Conservation (phyloP, 1,284 basidiomycete genomes). For the Meira miltonrushii region DNA sequence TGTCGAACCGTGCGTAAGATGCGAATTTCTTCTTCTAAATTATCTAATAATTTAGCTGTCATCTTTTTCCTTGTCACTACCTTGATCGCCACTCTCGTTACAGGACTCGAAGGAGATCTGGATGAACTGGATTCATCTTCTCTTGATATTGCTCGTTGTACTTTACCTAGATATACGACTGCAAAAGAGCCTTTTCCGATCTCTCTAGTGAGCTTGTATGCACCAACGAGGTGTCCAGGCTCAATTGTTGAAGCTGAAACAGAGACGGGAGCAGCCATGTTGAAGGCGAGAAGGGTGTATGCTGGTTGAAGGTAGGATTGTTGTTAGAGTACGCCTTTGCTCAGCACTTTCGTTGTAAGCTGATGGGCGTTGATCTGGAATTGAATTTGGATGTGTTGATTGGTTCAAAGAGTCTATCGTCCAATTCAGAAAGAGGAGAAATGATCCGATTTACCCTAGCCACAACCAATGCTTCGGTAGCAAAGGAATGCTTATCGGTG, state of each 20-base stretch:
- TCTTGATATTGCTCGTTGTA: neutral
- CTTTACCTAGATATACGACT: slow-evolving; percentile 85
- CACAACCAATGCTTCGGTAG: no score
- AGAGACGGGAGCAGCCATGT: neutral
- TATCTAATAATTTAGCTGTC: slow-evolving; percentile 87
- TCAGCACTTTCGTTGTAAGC: no score
- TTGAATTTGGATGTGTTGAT: no score
- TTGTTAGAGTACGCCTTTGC: no score
- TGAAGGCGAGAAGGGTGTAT: neutral
- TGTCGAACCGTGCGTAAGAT: slow-evolving; percentile 92
- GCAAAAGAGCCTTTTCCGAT: slow-evolving; percentile 80
- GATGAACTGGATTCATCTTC: neutral
- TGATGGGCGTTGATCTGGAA: no score
- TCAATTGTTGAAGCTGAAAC: neutral
- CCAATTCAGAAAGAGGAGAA: no score
- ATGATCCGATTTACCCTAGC: no score
- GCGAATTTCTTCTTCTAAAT: slow-evolving; percentile 92
- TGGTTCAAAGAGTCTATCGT: no score
- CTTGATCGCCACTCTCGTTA: slow-evolving; percentile 77
- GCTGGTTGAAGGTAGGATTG: no score
- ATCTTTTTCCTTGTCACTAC: slow-evolving; percentile 84
- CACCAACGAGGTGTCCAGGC: slow-evolving; percentile 9
- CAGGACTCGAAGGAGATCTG: neutral
- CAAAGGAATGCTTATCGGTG: no score
- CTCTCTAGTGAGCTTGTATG: slow-evolving; percentile 54